A percentile compares a stretch with the other conserved stretches of the same genome.
These are phyloP conservation scores for Ettlia oleoabundans DNA, from an alignment of 139 green algal genomes.

Conservation along the genomic window DNA sequence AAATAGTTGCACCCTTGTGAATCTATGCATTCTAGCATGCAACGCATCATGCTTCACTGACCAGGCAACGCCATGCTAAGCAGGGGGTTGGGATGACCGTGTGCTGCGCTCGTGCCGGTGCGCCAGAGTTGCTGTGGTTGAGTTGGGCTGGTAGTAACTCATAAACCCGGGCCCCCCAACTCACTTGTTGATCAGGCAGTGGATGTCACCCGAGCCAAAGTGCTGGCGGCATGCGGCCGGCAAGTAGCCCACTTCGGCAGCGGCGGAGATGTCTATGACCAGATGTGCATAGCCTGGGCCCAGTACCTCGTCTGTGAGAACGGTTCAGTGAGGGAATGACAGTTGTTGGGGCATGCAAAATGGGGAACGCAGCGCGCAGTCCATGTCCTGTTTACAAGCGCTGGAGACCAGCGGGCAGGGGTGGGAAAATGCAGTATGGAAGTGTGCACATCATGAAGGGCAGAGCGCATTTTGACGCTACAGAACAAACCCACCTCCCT, in stretches of 20 bases:
- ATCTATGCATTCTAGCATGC: no score
- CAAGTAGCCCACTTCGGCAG: constrained; percentile 5
- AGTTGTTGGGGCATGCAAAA: background rate
- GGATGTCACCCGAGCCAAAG: background rate
- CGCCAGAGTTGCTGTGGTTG: no score
- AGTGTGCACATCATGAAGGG: no score
- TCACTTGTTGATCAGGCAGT: constrained; percentile 25
- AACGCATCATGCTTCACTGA: no score
- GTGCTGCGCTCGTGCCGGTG: no score
- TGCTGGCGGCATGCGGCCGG: background rate
- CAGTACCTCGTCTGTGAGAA: background rate
- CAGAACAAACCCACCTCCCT: constrained; percentile 9
- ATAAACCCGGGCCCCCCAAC: background rate
- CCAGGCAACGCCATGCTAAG: no score
- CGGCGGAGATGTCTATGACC: constrained; percentile 9
- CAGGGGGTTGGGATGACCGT: no score
- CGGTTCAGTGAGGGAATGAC: background rate
- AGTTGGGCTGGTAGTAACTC: no score
- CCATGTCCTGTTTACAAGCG: background rate
- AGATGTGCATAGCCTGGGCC: background rate
- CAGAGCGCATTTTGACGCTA: background rate
- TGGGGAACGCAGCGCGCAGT: background rate
- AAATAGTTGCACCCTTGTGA: no score
- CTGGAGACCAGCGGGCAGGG: no score
- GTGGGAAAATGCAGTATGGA: no score